Evolutionary conservation across 2,329 filamentous ascomycete species (phyloP).

Genomic region (Paecilomyces formosus): DNA sequence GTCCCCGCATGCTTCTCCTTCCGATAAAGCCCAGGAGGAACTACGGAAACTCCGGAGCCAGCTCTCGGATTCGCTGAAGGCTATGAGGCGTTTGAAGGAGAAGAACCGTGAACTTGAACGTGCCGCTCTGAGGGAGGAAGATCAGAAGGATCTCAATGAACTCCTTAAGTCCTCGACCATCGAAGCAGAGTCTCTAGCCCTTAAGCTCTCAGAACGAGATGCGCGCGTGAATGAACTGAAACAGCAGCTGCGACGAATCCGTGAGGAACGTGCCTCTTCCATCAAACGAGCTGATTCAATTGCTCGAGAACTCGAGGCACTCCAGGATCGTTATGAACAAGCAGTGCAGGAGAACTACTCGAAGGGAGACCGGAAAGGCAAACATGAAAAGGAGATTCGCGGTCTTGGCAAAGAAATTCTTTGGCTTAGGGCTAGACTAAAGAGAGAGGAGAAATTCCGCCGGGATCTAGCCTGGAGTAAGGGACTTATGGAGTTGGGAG

Average conservation of each 20-base stretch:
- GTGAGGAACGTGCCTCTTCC: constrained; percentile 38
- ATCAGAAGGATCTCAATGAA: constrained; percentile 38
- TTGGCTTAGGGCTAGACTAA: constrained; percentile 76
- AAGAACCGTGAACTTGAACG: constrained; percentile 46
- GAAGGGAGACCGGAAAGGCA: constrained; percentile 36
- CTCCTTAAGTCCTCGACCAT: constrained; percentile 40
- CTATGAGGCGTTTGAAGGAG: constrained; percentile 48
- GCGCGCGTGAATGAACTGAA: constrained; percentile 51
- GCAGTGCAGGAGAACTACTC: constrained; percentile 42
- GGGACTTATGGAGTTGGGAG: constrained; percentile 75
- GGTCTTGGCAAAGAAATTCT: constrained; percentile 84
- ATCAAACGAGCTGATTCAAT: constrained; percentile 34
- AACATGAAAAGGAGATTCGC: constrained; percentile 59
- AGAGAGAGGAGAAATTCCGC: constrained; percentile 72
- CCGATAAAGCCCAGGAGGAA: constrained; percentile 42
- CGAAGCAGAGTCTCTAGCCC: constrained; percentile 59
- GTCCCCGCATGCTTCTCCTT: constrained; percentile 47
- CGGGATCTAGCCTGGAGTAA: constrained; percentile 80
- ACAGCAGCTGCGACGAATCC: constrained; percentile 57
- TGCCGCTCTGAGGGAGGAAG: constrained; percentile 39
- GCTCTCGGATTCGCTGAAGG: constrained; percentile 53
- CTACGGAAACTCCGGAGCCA: constrained; percentile 53
- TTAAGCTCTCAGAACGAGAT: constrained; percentile 64
- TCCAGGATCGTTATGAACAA: constrained; percentile 58
- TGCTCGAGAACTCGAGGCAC: constrained; percentile 35